Conservation (phyloP, 1,139 yeast genomes). For the Pichia kudriavzevii region DNA sequence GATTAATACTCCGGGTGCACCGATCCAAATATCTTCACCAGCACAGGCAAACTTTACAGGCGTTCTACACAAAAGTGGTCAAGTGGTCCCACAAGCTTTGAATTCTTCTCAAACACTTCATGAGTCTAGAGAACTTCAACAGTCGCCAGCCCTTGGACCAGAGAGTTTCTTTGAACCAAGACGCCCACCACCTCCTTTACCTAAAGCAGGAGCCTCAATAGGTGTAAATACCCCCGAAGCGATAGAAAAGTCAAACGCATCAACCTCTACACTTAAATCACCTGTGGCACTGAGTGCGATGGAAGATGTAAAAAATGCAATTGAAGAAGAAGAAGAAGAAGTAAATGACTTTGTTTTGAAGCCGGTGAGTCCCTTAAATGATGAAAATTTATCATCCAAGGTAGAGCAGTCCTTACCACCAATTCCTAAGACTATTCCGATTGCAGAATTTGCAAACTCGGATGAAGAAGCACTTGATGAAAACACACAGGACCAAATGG, state of each 20-base stretch:
- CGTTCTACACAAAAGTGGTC: slow-evolving; percentile 1
- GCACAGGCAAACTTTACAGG: slow-evolving; percentile 9
- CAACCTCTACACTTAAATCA: not conserved
- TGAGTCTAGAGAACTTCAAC: slow-evolving; percentile 1
- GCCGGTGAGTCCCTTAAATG: slow-evolving; percentile 4
- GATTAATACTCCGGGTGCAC: slow-evolving; percentile 16
- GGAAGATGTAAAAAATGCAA: slow-evolving; percentile 4
- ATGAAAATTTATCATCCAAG: slow-evolving; percentile 5
- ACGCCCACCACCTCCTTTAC: slow-evolving; percentile 12
- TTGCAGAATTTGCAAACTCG: slow-evolving; percentile 7
- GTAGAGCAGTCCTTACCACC: slow-evolving; percentile 17
- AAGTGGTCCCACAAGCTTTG: too few relatives aligned
- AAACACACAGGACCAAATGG: too few relatives aligned
- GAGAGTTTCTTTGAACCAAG: slow-evolving; percentile 8
- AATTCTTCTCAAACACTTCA: too few relatives aligned
- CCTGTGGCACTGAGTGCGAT: slow-evolving; percentile 5
- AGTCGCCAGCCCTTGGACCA: slow-evolving; percentile 6
- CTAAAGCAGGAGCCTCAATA: slow-evolving; percentile 1
- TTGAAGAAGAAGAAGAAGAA: slow-evolving; percentile 10
- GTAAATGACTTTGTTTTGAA: slow-evolving; percentile 3
- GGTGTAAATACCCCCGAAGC: too few relatives aligned
- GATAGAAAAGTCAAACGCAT: too few relatives aligned
- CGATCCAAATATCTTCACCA: slow-evolving; percentile 19
- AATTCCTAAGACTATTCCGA: slow-evolving; percentile 24
- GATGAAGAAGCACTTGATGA: slow-evolving; percentile 5